Evolutionary conservation across 1,139 yeast species (phyloP).

Genomic region (Hansenula lynferdii): DNA sequence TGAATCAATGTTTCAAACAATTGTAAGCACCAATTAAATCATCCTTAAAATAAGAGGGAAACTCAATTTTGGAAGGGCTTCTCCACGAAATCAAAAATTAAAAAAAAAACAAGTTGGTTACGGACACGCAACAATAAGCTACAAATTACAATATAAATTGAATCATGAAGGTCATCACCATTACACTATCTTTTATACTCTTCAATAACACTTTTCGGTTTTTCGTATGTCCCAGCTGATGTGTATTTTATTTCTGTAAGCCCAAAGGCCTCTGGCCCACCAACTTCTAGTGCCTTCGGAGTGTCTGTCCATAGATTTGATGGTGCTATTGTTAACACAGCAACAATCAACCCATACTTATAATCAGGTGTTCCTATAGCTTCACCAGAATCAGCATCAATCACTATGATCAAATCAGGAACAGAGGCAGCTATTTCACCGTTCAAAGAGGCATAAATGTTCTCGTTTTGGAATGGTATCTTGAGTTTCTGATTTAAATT

Average conservation of each 20-base stretch:
- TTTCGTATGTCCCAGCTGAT: conserved; percentile 31
- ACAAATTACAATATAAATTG: neutral
- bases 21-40: neutral
- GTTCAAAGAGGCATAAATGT: conserved; percentile 26
- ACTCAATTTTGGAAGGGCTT: neutral
- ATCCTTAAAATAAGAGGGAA: conserved; percentile 2
- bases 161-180: neutral
- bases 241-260: conserved; percentile 30
- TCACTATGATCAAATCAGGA: conserved; percentile 42
- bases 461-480: conserved; percentile 45
- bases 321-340: conserved; percentile 38
- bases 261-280: conserved; percentile 36
- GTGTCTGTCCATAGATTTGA: conserved; percentile 34
- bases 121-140: neutral
- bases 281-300: conserved; percentile 31
- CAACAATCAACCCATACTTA: conserved; percentile 38
- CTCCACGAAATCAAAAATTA: neutral
- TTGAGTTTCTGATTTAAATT: conserved; percentile 19
- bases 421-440: conserved; percentile 31
- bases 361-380: conserved; percentile 46
- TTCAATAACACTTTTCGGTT: conserved; percentile 36
- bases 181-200: conserved; percentile 22
- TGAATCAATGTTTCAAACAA: no score
- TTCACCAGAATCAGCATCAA: conserved; percentile 38
- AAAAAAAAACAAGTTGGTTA: neutral